Evolutionary conservation across 1,284 basidiomycete species (phyloP), one percentile per base, ranked within the genome.

Genomic region (Tausonia pullulans): DNA sequence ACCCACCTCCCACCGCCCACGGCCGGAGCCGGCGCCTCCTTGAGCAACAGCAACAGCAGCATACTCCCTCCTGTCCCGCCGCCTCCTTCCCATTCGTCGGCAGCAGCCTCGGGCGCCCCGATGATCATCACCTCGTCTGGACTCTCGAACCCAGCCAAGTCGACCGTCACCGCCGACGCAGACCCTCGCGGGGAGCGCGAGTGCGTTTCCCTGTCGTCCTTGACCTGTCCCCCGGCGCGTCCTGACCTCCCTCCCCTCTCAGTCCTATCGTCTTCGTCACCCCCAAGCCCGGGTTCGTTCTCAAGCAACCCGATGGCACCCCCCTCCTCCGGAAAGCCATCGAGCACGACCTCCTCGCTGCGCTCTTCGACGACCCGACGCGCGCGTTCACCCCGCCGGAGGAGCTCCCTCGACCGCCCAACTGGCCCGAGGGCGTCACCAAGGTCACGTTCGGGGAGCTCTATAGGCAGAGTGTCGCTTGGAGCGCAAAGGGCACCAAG

Each of bases 401-500:
- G 6, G 50, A 59, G 74, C 74, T 60, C 69, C 70, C 13, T 74
- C 73, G 65, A 7, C 13, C 40, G 43, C 55, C 55, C 55, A 9
- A 4, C 55, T 13, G 13, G 14, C 9, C 43, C 41, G 55, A 4
- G 16, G 40, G 55, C 55, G 43, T 27, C 27, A 27, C 27, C 58
- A 84, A 81, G 72, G 79, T 87, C 74, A 84, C 84, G 61, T 94
- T 95, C 74, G 82, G 84, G 69, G 87, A 92, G 73, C 81, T 94
- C 68, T 95, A 93, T 75, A 81, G 90, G 67, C 85, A 87, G 71
- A 83, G 87, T 11, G 74, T 93, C 66, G 83, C 87, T 74, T 83
- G 85, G 73, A 89, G 87, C 43, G 82, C 80, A 69, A 88, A 87
- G 77, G 91, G 88, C 74, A 91, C 90, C 64, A 90, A 89, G 76